Percentiles rank a stretch among this genome's conserved stretches.
Conservation (phyloP, 495 filamentous ascomycete species). For the Penicillium longicatenatum region DNA sequence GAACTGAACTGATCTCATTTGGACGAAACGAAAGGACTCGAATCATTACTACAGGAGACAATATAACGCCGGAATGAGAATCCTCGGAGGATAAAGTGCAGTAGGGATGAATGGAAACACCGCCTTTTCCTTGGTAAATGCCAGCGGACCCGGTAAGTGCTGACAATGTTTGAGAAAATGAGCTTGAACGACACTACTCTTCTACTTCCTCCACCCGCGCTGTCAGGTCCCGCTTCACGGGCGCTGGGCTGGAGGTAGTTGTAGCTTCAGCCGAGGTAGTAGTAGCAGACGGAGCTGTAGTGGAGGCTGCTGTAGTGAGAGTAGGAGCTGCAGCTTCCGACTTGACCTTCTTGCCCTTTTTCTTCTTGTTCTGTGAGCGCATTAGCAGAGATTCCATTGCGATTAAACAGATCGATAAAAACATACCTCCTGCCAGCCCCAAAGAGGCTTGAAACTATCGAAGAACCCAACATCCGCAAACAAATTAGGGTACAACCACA, state of each 20-base stretch:
- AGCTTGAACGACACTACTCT: constrained; percentile 47
- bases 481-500: constrained; percentile 97
- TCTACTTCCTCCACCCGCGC: constrained; percentile 68
- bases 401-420: constrained; percentile 3
- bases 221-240: constrained; percentile 54
- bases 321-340: constrained; percentile 29
- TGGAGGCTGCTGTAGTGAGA: constrained; percentile 14
- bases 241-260: constrained; percentile 40
- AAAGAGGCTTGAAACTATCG: constrained; percentile 93
- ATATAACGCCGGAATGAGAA: background rate
- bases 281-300: constrained; percentile 57
- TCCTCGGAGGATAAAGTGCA: background rate
- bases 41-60: background rate
- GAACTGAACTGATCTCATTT: background rate
- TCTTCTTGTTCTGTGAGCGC: constrained; percentile 40
- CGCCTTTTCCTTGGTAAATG: background rate
- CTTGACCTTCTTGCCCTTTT: constrained; percentile 68
- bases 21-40: background rate
- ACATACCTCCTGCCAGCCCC: constrained; percentile 96
- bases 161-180: background rate
- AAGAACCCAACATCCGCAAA: constrained; percentile 99
- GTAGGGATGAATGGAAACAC: background rate
- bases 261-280: constrained; percentile 59
- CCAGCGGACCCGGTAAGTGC: background rate
- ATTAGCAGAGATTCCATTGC: background rate